Evolutionary conservation across 2,329 filamentous ascomycete genomes (phyloP).

Genomic region (Fusarium sp.): DNA sequence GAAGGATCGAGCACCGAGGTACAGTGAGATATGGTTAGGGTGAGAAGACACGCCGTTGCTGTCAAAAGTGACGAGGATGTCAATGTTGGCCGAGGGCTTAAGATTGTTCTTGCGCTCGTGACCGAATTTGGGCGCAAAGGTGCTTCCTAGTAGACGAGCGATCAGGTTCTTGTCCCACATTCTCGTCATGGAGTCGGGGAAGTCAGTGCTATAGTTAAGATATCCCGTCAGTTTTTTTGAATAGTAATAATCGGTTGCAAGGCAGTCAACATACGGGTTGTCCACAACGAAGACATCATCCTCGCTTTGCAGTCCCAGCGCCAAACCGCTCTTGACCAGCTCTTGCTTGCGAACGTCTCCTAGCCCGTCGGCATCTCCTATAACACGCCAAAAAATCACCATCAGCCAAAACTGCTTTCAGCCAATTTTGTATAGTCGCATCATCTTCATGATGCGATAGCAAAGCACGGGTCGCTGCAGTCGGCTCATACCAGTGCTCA

Average conservation of each 20-base stretch:
- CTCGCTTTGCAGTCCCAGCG: conserved; percentile 78
- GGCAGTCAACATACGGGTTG: conserved; percentile 66
- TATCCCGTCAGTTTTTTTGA: conserved; percentile 9
- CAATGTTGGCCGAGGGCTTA: conserved; percentile 69
- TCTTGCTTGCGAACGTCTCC: conserved; percentile 87
- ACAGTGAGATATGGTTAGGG: conserved; percentile 92
- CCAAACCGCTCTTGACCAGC: conserved; percentile 81
- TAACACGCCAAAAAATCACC: conserved; percentile 21
- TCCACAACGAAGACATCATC: conserved; percentile 90
- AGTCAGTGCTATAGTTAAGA: conserved; percentile 61
- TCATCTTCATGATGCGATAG: conserved; percentile 15
- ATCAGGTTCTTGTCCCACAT: conserved; percentile 81
- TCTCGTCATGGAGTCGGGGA: conserved; percentile 89
- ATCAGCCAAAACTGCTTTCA: conserved; percentile 37
- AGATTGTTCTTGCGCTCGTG: conserved; percentile 49
- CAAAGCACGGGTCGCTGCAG: conserved; percentile 16
- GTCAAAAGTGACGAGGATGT: conserved; percentile 93
- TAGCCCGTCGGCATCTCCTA: conserved; percentile 86
- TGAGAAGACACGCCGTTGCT: conserved; percentile 83
- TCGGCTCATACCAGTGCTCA: conserved; percentile 76
- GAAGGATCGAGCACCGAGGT: conserved; percentile 83
- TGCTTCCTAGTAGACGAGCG: conserved; percentile 74
- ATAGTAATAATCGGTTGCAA: not conserved
- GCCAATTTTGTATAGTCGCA: conserved; percentile 26
- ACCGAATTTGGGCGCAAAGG: conserved; percentile 77